Percentiles rank a stretch among this genome's conserved stretches.
These are phyloP conservation scores for Macrotyloma uniflorum DNA, from an alignment of 306 rosid species.

Conservation along the genomic window DNA sequence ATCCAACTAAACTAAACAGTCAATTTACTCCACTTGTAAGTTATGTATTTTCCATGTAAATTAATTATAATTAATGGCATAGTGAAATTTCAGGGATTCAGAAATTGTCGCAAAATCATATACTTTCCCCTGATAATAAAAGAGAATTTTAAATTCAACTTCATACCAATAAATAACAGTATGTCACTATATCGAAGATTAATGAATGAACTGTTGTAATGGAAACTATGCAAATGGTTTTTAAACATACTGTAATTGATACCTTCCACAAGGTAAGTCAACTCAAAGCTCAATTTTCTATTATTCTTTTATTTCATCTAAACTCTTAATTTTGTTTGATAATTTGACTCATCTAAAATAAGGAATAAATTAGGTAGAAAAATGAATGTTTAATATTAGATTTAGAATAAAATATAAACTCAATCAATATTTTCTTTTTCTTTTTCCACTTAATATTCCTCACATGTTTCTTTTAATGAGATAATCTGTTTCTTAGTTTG, in stretches of 20 bases:
- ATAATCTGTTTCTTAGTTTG: too few species aligned
- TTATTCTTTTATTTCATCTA: too few species aligned
- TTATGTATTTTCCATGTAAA: constrained; percentile 44
- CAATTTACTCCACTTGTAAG: background rate
- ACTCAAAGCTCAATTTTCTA: too few species aligned
- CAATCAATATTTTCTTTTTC: too few species aligned
- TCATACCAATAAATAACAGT: background rate
- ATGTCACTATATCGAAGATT: background rate
- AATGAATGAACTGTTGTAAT: background rate
- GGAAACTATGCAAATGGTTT: background rate
- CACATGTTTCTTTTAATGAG: too few species aligned
- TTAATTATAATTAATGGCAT: constrained; percentile 28
- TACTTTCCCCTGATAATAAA: too few species aligned
- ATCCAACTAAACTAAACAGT: background rate
- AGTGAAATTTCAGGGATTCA: constrained; percentile 28
- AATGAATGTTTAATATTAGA: too few species aligned
- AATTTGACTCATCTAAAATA: too few species aligned
- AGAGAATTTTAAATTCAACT: background rate
- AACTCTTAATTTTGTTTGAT: too few species aligned
- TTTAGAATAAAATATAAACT: too few species aligned
- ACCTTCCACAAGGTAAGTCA: background rate
- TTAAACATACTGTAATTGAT: background rate
- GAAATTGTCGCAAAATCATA: constrained; percentile 10
- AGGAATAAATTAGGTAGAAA: too few species aligned
- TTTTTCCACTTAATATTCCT: too few species aligned